Conservation (phyloP, 2,329 filamentous ascomycete species). For the Dothistroma pini region DNA sequence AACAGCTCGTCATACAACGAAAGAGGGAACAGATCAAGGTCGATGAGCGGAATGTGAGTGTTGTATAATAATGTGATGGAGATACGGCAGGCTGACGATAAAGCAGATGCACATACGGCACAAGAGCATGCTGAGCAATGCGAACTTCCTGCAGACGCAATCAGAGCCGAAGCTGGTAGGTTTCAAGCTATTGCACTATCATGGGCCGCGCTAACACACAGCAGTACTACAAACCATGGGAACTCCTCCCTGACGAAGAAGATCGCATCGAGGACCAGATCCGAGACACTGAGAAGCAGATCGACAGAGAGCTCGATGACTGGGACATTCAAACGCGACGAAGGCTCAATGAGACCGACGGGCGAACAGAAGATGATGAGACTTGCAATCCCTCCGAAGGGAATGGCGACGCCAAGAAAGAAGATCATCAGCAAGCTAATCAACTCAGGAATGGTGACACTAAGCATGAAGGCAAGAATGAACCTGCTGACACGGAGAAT, state of each 20-base stretch:
- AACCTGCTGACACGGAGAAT: conserved; percentile 8
- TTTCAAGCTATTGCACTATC: conserved; percentile 17
- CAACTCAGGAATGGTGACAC: conserved; percentile 4
- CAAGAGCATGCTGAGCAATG: conserved; percentile 65
- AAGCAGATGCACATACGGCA: conserved; percentile 71
- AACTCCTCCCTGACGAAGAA: conserved; percentile 66
- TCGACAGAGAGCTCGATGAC: conserved; percentile 62
- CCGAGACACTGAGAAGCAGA: conserved; percentile 57
- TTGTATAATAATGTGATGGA: not conserved
- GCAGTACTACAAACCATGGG: conserved; percentile 85
- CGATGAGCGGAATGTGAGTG: conserved; percentile 71
- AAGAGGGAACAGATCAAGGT: conserved; percentile 68
- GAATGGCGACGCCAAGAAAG: not conserved
- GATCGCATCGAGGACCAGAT: conserved; percentile 68
- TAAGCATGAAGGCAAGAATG: conserved; percentile 4
- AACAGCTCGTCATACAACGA: conserved; percentile 50
- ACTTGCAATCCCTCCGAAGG: not conserved
- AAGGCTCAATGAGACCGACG: conserved; percentile 8
- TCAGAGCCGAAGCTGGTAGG: conserved; percentile 70
- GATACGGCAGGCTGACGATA: conserved; percentile 34
- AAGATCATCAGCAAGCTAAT: not conserved
- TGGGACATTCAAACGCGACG: conserved; percentile 48
- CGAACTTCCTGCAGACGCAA: conserved; percentile 69
- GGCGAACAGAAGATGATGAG: conserved; percentile 3
- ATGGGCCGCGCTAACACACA: not conserved